Conservation (phyloP, 2,329 filamentous ascomycete species). For the Aspergillus brasiliensis region DNA sequence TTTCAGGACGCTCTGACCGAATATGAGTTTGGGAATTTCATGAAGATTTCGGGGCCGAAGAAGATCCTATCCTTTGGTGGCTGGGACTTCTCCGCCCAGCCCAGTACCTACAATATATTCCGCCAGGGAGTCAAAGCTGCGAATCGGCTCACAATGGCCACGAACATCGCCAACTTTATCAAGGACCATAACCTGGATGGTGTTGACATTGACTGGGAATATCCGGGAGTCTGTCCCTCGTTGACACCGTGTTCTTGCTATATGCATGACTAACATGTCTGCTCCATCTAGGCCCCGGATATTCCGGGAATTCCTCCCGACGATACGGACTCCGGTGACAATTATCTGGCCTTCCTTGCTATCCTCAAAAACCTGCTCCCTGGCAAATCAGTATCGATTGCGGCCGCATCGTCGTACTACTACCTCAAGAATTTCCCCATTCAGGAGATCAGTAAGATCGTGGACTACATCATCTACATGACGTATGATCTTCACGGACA, state of each 20-base stretch:
- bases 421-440: conserved; percentile 20
- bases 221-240: conserved; percentile 14
- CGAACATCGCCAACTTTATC: conserved; percentile 33
- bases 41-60: conserved; percentile 30
- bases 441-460: conserved; percentile 7
- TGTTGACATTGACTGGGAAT: conserved; percentile 18
- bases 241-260: too few relatives aligned
- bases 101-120: conserved; percentile 43
- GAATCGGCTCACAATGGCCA: conserved; percentile 44
- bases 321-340: conserved; percentile 28
- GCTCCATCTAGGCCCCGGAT: conserved; percentile 4
- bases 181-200: conserved; percentile 12
- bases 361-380: conserved; percentile 23
- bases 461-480: conserved; percentile 24
- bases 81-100: conserved; percentile 47
- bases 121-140: conserved; percentile 35
- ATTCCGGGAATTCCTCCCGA: conserved; percentile 33
- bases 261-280: too few relatives aligned
- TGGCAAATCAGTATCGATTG: conserved; percentile 28
- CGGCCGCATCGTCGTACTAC: conserved; percentile 35
- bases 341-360: conserved; percentile 39
- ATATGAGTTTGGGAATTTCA: conserved; percentile 29
- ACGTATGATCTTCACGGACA: conserved; percentile 23
- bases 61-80: conserved; percentile 49
- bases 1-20: too few relatives aligned